Percentiles rank a stretch among this genome's conserved stretches.
Evolutionary conservation across 306 rosid species (phyloP).

Genomic region (Citrullus colocynthis): DNA sequence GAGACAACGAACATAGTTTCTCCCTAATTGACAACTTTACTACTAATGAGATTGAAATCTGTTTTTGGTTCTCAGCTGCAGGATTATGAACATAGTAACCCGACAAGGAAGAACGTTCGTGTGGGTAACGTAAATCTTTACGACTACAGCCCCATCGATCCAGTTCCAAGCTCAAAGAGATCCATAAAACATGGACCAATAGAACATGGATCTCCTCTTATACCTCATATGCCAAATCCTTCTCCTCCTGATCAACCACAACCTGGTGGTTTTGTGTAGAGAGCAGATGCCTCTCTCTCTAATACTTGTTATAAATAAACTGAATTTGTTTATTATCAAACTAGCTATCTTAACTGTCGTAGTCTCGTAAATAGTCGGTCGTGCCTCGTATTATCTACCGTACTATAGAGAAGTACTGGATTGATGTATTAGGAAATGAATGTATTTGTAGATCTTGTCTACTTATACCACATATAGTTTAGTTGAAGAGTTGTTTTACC

Average conservation of each 20-base stretch:
- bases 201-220: slow-evolving; percentile 59
- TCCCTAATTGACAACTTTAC: background rate
- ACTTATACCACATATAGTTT: background rate
- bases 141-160: slow-evolving; percentile 55
- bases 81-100: slow-evolving; percentile 21
- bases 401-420: background rate
- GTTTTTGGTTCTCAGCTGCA: slow-evolving; percentile 14
- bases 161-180: slow-evolving; percentile 40
- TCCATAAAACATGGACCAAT: slow-evolving; percentile 48
- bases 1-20: background rate
- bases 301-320: too few relatives aligned
- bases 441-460: background rate
- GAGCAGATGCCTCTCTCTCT: background rate
- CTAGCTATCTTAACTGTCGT: background rate
- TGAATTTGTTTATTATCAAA: background rate
- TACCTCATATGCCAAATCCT: slow-evolving; percentile 57
- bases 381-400: background rate
- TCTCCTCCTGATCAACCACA: slow-evolving; percentile 29
- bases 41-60: background rate
- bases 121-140: slow-evolving; percentile 19
- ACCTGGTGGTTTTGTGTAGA: slow-evolving; percentile 15
- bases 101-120: background rate
- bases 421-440: background rate
- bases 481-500: background rate
- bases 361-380: background rate